Evolutionary conservation across 1,139 yeast genomes (phyloP).

Genomic region (Geotrichum klebahnii): DNA sequence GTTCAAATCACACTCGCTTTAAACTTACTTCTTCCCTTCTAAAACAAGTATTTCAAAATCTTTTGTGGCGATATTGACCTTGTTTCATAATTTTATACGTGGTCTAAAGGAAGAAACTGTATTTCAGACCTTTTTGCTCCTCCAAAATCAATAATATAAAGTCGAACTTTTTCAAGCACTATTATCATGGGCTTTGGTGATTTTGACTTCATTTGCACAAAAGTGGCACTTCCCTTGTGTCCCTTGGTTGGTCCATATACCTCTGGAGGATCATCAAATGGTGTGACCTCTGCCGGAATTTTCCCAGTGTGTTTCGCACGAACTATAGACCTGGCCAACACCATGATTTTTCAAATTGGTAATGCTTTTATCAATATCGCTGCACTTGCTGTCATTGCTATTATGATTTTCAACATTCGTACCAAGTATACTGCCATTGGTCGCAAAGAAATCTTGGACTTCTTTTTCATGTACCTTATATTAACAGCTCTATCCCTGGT

Average conservation of each 20-base stretch:
- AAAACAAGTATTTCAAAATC: no score
- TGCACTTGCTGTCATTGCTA: conserved; percentile 59
- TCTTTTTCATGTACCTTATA: conserved; percentile 58
- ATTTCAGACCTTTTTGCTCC: not conserved
- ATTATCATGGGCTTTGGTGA: conserved; percentile 53
- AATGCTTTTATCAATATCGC: conserved; percentile 79
- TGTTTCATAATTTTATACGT: not conserved
- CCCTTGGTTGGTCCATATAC: conserved; percentile 51
- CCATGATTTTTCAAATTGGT: conserved; percentile 84
- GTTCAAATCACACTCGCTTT: no score
- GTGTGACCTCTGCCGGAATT: conserved; percentile 49
- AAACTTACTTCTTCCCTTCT: no score
- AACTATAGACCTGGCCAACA: conserved; percentile 81
- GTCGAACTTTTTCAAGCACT: conserved; percentile 1
- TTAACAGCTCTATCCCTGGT: conserved; percentile 63
- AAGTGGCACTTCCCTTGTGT: conserved; percentile 75
- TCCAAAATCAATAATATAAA: not conserved
- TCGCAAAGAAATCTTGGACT: conserved; percentile 74
- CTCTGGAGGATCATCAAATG: conserved; percentile 46
- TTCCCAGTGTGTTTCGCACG: conserved; percentile 79
- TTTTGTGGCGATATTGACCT: no score
- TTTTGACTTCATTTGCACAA: conserved; percentile 61
- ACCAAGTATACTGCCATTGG: conserved; percentile 93
- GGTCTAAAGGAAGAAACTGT: no score
- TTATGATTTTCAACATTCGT: conserved; percentile 73